phyloP scores from a whole-genome alignment of 805 yeast genomes.

The Candida manassasensis region DNA sequence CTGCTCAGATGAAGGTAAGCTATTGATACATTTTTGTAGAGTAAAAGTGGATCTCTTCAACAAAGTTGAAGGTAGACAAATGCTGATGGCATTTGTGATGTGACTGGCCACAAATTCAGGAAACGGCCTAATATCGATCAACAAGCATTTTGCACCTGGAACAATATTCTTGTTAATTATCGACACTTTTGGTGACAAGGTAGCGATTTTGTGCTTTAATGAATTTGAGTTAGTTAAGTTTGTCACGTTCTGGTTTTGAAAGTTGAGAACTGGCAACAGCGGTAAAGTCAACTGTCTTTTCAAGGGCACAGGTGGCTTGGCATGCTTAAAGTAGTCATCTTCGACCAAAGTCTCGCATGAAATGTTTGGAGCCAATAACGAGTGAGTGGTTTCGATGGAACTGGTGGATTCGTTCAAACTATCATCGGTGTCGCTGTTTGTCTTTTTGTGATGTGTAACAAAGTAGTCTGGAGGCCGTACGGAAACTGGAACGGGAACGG shows the following conservation, averaged over 20 bases:
- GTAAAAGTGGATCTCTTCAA: conserved; percentile 71
- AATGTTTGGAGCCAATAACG: neutral
- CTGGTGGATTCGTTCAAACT: conserved; percentile 1
- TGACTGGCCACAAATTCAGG: conserved; percentile 63
- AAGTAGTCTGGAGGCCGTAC: conserved; percentile 1
- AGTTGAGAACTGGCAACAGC: conserved; percentile 12
- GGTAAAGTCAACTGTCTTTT: conserved; percentile 20
- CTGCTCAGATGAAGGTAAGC: conserved; percentile 53
- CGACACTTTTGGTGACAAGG: conserved; percentile 17
- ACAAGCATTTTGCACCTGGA: conserved; percentile 17
- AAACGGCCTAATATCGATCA: conserved; percentile 78
- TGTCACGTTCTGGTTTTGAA: conserved; percentile 15
- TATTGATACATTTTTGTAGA: conserved; percentile 55
- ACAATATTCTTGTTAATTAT: neutral
- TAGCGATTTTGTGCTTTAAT: conserved; percentile 18
- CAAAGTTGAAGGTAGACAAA: conserved; percentile 87
- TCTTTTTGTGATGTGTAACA: neutral
- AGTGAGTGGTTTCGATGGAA: conserved; percentile 2
- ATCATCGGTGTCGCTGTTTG: conserved; percentile 1
- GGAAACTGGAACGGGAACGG: neutral
- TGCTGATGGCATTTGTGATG: conserved; percentile 58
- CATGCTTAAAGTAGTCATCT: neutral
- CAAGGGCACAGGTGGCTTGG: conserved; percentile 3
- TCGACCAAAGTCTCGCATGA: conserved; percentile 7
- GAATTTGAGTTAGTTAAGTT: conserved; percentile 16